These are phyloP conservation scores for Sporopachydermia cereana DNA, from an alignment of 1,139 yeast species.

Conservation along the genomic window DNA sequence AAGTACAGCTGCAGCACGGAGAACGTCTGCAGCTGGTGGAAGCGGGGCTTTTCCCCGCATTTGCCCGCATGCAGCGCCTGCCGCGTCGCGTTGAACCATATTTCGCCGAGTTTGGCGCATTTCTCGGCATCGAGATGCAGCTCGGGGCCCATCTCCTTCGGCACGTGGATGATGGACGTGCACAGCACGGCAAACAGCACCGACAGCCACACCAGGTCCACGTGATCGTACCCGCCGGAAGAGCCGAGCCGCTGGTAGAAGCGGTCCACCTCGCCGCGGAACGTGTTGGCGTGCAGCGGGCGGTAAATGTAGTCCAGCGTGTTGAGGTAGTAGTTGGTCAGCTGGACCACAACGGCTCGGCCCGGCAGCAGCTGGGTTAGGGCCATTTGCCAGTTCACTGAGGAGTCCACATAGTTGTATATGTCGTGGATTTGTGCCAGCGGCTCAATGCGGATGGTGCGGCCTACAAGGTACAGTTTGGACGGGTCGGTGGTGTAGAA, in stretches of 20 bases:
- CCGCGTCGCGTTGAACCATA: conserved; percentile 21
- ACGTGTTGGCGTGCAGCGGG: conserved; percentile 21
- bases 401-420: conserved; percentile 11
- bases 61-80: conserved; percentile 15
- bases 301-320: conserved; percentile 22
- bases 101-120: conserved; percentile 17
- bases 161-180: conserved; percentile 20
- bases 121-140: conserved; percentile 14
- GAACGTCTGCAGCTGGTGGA: conserved; percentile 20
- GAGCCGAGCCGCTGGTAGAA: conserved; percentile 16
- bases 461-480: background rate
- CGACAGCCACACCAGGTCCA: conserved; percentile 20
- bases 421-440: conserved; percentile 18
- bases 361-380: conserved; percentile 2
- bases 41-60: conserved; percentile 14
- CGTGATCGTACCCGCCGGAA: conserved; percentile 7
- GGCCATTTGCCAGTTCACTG: conserved; percentile 3
- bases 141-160: conserved; percentile 18
- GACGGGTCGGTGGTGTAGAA: background rate
- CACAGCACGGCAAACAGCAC: conserved; percentile 19
- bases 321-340: conserved; percentile 17
- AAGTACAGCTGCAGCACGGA: conserved; percentile 22
- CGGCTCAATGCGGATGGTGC: conserved; percentile 16
- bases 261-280: conserved; percentile 12
- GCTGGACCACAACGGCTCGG: background rate